These are phyloP conservation scores for Dissophora globulifera DNA, from an alignment of 192 early-diverging fungal genomes.

Conservation along the genomic window DNA sequence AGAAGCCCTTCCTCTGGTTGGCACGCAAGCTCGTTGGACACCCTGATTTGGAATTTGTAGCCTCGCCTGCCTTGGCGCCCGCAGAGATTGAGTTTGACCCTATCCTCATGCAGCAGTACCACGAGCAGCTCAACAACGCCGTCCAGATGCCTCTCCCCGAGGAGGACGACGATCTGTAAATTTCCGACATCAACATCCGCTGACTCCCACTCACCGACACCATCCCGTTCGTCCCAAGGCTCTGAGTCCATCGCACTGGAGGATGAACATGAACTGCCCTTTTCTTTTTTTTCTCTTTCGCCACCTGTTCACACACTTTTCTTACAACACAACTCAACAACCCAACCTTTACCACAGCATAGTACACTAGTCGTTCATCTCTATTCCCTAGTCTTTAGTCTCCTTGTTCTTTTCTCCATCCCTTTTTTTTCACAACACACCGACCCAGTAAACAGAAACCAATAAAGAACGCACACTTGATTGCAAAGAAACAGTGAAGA, in stretches of 20 bases:
- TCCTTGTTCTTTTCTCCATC: neutral
- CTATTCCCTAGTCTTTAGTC: constrained; percentile 4
- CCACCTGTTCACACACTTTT: neutral
- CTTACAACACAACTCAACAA: too few relatives aligned
- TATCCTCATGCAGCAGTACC: constrained; percentile 80
- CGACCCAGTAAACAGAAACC: constrained; percentile 1
- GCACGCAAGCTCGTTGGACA: constrained; percentile 97
- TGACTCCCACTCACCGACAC: neutral
- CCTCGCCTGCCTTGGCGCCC: constrained; percentile 95
- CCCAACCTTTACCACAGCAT: neutral
- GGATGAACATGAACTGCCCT: neutral
- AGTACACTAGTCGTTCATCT: neutral
- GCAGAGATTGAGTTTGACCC: constrained; percentile 92
- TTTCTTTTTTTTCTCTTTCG: neutral
- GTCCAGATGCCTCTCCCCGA: constrained; percentile 89
- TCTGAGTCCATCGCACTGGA: too few relatives aligned
- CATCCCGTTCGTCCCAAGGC: too few relatives aligned
- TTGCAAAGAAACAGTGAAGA: neutral
- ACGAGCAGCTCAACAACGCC: constrained; percentile 80
- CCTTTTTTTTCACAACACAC: neutral
- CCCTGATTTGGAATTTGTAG: constrained; percentile 95
- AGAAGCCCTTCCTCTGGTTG: constrained; percentile 99
- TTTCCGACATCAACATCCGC: too few relatives aligned
- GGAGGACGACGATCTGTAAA: constrained; percentile 56
- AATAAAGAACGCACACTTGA: constrained; percentile 4